phyloP scores from a whole-genome alignment of 176 grass and related monocot species.

The Typha latifolia region DNA sequence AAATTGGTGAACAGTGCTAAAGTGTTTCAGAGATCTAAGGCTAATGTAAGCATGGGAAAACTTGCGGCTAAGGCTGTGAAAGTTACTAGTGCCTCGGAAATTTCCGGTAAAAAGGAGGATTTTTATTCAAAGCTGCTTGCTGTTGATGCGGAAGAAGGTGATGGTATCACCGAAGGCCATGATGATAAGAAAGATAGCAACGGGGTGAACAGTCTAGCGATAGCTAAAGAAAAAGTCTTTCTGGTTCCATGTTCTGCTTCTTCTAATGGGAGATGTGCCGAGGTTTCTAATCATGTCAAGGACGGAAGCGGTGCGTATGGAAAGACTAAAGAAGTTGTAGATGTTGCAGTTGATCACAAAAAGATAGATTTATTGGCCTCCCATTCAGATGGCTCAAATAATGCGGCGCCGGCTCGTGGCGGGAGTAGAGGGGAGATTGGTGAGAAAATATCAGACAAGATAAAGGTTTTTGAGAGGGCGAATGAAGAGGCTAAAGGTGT shows the following conservation, averaged over 20 bases:
- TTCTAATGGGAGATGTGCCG: not conserved
- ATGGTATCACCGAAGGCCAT: too few relatives aligned
- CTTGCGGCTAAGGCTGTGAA: conserved; percentile 21
- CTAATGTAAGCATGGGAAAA: conserved; percentile 12
- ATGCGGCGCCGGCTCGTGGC: not conserved
- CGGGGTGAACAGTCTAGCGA: not conserved
- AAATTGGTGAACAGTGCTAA: conserved; percentile 26
- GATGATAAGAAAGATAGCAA: not conserved
- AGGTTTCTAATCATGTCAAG: not conserved
- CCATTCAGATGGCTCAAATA: not conserved
- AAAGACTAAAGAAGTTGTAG: not conserved
- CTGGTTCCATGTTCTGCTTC: not conserved
- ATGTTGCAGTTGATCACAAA: not conserved
- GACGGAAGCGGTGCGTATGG: not conserved
- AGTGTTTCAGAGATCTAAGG: conserved; percentile 7
- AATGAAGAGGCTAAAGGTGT: conserved; percentile 28
- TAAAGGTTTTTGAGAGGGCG: conserved; percentile 66
- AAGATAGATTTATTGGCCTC: conserved; percentile 4
- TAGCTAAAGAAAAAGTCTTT: conserved; percentile 25
- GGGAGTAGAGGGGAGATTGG: conserved; percentile 6
- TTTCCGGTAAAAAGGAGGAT: conserved; percentile 17
- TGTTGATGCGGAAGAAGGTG: conserved; percentile 1
- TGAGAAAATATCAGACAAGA: conserved; percentile 50
- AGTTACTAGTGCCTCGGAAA: not conserved
- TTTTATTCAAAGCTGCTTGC: conserved; percentile 17